phyloP scores from a whole-genome alignment of 2,329 filamentous ascomycete genomes.

The Magnaporthales sp. region DNA sequence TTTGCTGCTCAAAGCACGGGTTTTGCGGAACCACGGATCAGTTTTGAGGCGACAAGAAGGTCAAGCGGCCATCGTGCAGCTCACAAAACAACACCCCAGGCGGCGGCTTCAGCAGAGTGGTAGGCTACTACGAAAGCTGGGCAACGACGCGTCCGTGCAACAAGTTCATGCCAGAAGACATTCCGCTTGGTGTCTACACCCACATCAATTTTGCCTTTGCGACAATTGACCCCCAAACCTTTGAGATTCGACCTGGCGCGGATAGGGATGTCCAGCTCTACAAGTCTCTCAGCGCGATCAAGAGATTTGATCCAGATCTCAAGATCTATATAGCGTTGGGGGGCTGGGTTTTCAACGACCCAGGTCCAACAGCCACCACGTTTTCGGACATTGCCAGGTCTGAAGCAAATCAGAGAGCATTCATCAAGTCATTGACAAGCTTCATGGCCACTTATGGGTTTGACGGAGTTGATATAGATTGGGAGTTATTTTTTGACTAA shows the following conservation, averaged over 20 bases:
- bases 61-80: slow-evolving; percentile 7
- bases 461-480: slow-evolving; percentile 22
- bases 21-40: slow-evolving; percentile 22
- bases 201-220: slow-evolving; percentile 27
- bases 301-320: slow-evolving; percentile 18
- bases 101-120: slow-evolving; percentile 3
- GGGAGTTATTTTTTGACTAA: too few relatives aligned
- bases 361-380: slow-evolving; percentile 15
- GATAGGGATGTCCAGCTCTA: slow-evolving; percentile 14
- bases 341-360: slow-evolving; percentile 32
- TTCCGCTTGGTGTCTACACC: slow-evolving; percentile 17
- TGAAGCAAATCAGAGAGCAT: slow-evolving; percentile 8
- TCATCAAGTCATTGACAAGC: slow-evolving; percentile 9
- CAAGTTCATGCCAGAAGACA: slow-evolving; percentile 12
- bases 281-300: slow-evolving; percentile 19
- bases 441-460: slow-evolving; percentile 14
- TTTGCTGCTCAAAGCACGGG: slow-evolving; percentile 7
- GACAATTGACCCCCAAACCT: slow-evolving; percentile 19
- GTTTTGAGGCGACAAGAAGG: slow-evolving; percentile 15
- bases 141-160: slow-evolving; percentile 12
- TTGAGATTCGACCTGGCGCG: slow-evolving; percentile 10
- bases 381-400: slow-evolving; percentile 16
- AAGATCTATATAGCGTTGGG: slow-evolving; percentile 30
- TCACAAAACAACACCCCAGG: too few relatives aligned
- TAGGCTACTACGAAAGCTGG: slow-evolving; percentile 24